A percentile compares a stretch with the other conserved stretches of the same genome.
phyloP scores from a whole-genome alignment of 2,329 filamentous ascomycete genomes.

The Trematosphaeria pertusa region DNA sequence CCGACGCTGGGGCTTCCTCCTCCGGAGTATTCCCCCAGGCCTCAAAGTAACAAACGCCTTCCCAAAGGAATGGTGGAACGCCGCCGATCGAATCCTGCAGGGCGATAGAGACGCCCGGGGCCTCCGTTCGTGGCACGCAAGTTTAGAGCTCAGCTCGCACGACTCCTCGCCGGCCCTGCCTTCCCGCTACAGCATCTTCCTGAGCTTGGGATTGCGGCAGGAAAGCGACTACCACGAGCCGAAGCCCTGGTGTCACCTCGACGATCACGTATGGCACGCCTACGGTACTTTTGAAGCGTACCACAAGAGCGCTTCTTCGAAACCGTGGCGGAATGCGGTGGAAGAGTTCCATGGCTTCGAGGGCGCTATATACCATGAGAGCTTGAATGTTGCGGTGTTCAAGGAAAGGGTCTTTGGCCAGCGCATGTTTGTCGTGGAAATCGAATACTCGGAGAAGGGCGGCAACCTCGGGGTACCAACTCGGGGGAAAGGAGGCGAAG shows the following conservation, averaged over 20 bases:
- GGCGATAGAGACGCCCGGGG: neutral
- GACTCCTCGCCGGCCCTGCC: neutral
- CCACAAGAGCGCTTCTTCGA: slow-evolving; percentile 1
- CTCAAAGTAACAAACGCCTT: neutral
- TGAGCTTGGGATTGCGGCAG: slow-evolving; percentile 15
- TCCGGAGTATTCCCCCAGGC: slow-evolving; percentile 8
- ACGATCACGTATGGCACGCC: slow-evolving; percentile 4
- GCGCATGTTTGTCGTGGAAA: slow-evolving; percentile 23
- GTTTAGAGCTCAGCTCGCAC: slow-evolving; percentile 1
- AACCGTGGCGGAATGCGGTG: neutral
- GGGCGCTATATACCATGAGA: neutral
- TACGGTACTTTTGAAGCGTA: slow-evolving; percentile 7
- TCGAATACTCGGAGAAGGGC: slow-evolving; percentile 8
- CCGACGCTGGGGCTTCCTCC: slow-evolving; percentile 18
- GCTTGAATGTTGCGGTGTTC: neutral
- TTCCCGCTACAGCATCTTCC: neutral
- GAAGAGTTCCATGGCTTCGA: neutral
- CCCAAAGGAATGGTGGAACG: slow-evolving; percentile 14
- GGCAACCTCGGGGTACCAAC: too few relatives aligned
- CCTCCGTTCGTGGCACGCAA: slow-evolving; percentile 13
- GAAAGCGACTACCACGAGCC: neutral
- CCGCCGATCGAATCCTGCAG: slow-evolving; percentile 16
- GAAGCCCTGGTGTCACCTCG: slow-evolving; percentile 16
- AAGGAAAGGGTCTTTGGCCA: slow-evolving; percentile 14
- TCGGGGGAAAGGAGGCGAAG: too few relatives aligned